Base-by-base conservation (phyloP, 805 yeast species). In the Ogataea populi-albae region DNA sequence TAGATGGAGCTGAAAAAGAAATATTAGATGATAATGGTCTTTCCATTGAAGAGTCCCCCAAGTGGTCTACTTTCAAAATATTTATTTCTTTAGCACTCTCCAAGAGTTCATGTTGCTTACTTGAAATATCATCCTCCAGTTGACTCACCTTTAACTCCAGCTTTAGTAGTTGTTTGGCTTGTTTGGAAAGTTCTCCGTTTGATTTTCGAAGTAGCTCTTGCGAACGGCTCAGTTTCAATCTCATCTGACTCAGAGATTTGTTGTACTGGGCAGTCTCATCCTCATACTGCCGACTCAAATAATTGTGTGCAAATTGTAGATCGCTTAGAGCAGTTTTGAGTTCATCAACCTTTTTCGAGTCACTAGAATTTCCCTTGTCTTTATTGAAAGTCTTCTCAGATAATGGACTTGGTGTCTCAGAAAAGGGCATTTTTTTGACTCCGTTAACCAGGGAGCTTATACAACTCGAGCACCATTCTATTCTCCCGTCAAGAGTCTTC, bases 281-380 rank as follows among this genome's bases (percentile, higher is more conserved):
- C 45, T 80, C 84, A 49, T 72, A 83, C 47, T 81, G 85, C 50
- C 77, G 76, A 2, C 81, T 70, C 36, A 83, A 61, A 51, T 80
- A 83, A 41, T 71, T 77, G 55, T 82, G 87, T 3, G 87, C 82
- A 52, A 83, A 74, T 45, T 81, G 79, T 34, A 83, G 64, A 54
- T 83, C 93, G 37, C 68, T 72, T 32, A 83, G 62, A 0, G 88
- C 87, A 0, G 82, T 75, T 17, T 46, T 45, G 24, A 56, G 38
- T 21, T 50, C 56, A 6, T 45, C 47, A 18, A 26, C 25, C 14
- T 32, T 27, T 17, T 39, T 24, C 3, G 38, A 33, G 19, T 31
- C 35, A n/a, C 17, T 27, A n/a, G 24, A 30, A 7, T 28, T 17
- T 4, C 30, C 17, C 11, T 17, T 14, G 9, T 14, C 26, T 15